Percentiles rank a stretch among this genome's conserved stretches.
These are phyloP conservation scores for Mycena olivaceomarginata DNA, from an alignment of 768 basidiomycete species.

Conservation along the genomic window DNA sequence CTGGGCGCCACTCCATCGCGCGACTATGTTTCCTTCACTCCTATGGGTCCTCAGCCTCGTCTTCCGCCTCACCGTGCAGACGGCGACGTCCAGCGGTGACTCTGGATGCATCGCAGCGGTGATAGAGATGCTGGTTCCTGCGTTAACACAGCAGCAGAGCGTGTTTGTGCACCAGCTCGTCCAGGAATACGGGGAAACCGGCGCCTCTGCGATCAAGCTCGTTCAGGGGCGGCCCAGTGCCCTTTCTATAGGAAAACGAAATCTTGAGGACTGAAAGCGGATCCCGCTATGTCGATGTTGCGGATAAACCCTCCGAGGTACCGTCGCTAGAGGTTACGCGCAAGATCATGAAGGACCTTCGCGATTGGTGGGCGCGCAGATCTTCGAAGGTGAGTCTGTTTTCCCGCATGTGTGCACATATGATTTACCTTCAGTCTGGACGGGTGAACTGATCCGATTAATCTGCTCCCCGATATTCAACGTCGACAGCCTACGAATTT, in stretches of 20 bases:
- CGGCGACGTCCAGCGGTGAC: conserved; percentile 15
- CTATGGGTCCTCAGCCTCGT: conserved; percentile 1
- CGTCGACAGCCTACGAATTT: not conserved
- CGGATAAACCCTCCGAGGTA: conserved; percentile 7
- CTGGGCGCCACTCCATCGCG: conserved; percentile 10
- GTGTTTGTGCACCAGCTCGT: conserved; percentile 4
- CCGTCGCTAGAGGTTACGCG: conserved; percentile 22
- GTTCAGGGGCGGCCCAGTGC: conserved; percentile 12
- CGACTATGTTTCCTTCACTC: conserved; percentile 22
- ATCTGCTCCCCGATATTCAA: not conserved
- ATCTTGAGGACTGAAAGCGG: not conserved
- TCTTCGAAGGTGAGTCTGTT: not conserved
- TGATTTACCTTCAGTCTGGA: not conserved
- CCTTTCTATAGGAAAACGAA: conserved; percentile 8
- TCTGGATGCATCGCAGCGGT: conserved; percentile 5
- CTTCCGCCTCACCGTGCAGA: conserved; percentile 18
- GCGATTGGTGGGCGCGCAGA: conserved; percentile 9
- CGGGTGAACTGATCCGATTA: not conserved
- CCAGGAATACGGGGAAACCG: no score
- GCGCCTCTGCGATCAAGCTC: conserved; percentile 8
- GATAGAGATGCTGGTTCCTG: conserved; percentile 7
- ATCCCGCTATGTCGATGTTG: conserved; percentile 1
- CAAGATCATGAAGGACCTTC: conserved; percentile 9
- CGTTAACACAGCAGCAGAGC: not conserved
- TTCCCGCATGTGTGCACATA: not conserved